phyloP scores from a whole-genome alignment of 768 basidiomycete genomes.

The Phallus indusiatus region DNA sequence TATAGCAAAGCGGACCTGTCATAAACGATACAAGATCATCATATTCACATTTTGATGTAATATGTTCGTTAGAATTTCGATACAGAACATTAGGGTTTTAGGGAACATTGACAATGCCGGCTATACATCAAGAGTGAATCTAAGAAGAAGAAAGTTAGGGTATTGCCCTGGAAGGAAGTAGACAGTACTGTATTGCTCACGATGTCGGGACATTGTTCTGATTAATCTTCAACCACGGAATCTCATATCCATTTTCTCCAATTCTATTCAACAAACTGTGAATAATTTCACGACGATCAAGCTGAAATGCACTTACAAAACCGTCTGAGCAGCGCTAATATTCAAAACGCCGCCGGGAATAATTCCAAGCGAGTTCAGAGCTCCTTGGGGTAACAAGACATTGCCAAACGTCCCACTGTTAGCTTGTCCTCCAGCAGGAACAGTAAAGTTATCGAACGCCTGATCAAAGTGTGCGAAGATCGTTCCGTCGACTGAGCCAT shows the following conservation, averaged over 20 bases:
- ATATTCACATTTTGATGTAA: neutral
- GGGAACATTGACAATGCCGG: neutral
- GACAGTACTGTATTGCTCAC: slow-evolving; percentile 23
- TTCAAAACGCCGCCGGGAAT: slow-evolving; percentile 48
- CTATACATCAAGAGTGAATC: neutral
- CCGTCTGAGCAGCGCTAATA: slow-evolving; percentile 38
- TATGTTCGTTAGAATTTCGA: neutral
- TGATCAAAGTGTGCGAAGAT: slow-evolving; percentile 52
- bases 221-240: slow-evolving; percentile 56
- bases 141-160: neutral
- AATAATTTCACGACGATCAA: neutral
- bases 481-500: slow-evolving; percentile 39
- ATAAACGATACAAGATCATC: neutral
- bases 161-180: neutral
- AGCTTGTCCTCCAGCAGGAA: slow-evolving; percentile 48
- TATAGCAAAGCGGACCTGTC: neutral
- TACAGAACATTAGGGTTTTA: neutral
- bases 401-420: slow-evolving; percentile 51
- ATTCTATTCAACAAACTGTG: slow-evolving; percentile 21
- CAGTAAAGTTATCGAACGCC: slow-evolving; percentile 42
- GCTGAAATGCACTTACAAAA: slow-evolving; percentile 18
- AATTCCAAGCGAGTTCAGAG: slow-evolving; percentile 44
- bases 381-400: slow-evolving; percentile 52
- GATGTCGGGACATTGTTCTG: slow-evolving; percentile 44
- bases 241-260: slow-evolving; percentile 45